These are phyloP conservation scores for Colletotrichum spinosum DNA, from an alignment of 2,329 filamentous ascomycete species.

Conservation along the genomic window DNA sequence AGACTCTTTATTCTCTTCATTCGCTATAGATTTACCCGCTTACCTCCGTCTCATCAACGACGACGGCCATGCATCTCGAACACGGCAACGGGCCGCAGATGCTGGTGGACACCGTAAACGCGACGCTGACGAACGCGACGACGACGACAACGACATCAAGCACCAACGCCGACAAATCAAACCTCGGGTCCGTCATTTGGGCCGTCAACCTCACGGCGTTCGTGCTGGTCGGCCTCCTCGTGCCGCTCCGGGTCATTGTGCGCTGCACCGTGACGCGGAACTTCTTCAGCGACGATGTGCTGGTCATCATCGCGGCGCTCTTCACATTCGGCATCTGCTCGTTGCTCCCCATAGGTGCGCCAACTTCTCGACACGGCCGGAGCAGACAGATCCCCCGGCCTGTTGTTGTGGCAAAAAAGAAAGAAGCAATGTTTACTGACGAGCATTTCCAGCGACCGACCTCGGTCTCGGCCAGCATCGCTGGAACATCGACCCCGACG, in stretches of 20 bases:
- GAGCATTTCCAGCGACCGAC: conserved; percentile 12
- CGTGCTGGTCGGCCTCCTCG: conserved; percentile 26
- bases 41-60: neutral
- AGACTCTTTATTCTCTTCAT: neutral
- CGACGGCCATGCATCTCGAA: conserved; percentile 10
- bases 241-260: conserved; percentile 25
- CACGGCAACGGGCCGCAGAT: conserved; percentile 7
- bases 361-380: too few relatives aligned
- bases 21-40: neutral
- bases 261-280: conserved; percentile 30
- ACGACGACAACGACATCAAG: neutral
- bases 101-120: neutral
- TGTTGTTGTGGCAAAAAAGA: too few relatives aligned
- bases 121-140: neutral
- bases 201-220: conserved; percentile 32
- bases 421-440: neutral
- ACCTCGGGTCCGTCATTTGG: conserved; percentile 27
- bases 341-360: conserved; percentile 23
- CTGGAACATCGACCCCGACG: conserved; percentile 18
- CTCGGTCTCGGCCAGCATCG: conserved; percentile 30
- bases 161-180: neutral
- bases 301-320: conserved; percentile 31
- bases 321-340: conserved; percentile 34
- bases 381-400: too few relatives aligned
- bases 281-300: conserved; percentile 35